Evolutionary conservation across 805 yeast genomes (phyloP), one percentile per base, ranked within the genome.

Genomic region (Saccharomycopsis schoenii): DNA sequence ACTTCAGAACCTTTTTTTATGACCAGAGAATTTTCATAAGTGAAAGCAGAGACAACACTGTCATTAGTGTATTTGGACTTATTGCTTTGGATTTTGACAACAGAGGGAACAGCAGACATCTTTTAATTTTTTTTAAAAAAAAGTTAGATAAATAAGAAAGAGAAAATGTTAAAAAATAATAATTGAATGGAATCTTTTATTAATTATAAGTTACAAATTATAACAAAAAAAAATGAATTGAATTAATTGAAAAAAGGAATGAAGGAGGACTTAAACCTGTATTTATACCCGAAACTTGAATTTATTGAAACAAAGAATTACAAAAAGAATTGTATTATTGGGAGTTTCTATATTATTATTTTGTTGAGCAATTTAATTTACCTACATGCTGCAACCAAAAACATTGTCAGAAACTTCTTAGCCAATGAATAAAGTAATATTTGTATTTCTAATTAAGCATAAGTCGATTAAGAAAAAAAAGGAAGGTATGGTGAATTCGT

Each of bases 11-110:
- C 43, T 24, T 47, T 29, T 14, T 57, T 52, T 4, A 75, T 76
- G 56, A 77, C 81, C 60, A 73, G 64, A 17, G 81, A 76, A 65
- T 76, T 76, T 64, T 78, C 81, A 67, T 78, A 78, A 15, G 77
- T 73, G 69, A 75, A 78, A 63, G 74, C 75, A 60, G 80, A 74
- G 66, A 69, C 69, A 61, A 77, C 73, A 51, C 74, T 70, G 61
- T 73, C 70, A 60, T 74, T 77, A 63, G 76, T 72, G 64, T 73
- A 75, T 64, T 67, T 69, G 56, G 79, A 69, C 60, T 76, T 77
- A 58, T 67, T 66, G 58, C 76, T 71, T 64, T 73, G 71, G 66
- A 76, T 74, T 60, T 73, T 68, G 66, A 74, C 62, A 19, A 54
- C 34, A 19, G 59, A 58, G 6, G 55, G 11, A 40, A 57, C 39